These are phyloP conservation scores for Petunia axillaris DNA, from an alignment of 257 asterid genomes.

Conservation along the genomic window DNA sequence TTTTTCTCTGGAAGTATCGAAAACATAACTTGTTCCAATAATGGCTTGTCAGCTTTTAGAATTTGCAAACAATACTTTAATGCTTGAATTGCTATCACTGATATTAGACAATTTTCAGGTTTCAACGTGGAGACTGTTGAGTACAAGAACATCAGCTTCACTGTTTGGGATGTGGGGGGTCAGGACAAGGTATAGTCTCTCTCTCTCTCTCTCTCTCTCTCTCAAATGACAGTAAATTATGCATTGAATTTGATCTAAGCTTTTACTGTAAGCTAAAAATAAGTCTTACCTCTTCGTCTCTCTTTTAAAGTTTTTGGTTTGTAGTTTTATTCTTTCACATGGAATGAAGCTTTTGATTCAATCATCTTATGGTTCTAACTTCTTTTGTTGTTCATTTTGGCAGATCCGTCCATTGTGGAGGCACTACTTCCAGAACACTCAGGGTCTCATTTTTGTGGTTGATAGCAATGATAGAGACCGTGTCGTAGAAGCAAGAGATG, in stretches of 20 bases:
- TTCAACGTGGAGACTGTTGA: slow-evolving; percentile 91
- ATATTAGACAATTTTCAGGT: slow-evolving; percentile 46
- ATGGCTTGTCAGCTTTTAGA: not conserved
- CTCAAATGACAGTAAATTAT: not conserved
- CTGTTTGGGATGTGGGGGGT: slow-evolving; percentile 96
- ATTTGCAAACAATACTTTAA: not conserved
- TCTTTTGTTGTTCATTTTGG: slow-evolving; percentile 24
- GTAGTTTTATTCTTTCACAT: not conserved
- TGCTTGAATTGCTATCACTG: not conserved
- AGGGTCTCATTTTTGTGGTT: slow-evolving; percentile 88
- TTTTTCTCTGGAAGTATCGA: not conserved
- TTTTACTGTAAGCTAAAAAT: not conserved
- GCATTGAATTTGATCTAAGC: not conserved
- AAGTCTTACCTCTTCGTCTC: not conserved
- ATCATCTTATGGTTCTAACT: slow-evolving; percentile 13
- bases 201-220: not conserved
- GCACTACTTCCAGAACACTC: slow-evolving; percentile 94
- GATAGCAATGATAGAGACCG: slow-evolving; percentile 94
- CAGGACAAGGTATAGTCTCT: slow-evolving; percentile 71
- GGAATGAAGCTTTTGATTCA: not conserved
- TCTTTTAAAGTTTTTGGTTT: not conserved
- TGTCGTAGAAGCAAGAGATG: slow-evolving; percentile 88
- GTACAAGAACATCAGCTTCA: slow-evolving; percentile 90
- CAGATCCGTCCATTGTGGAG: slow-evolving; percentile 98
- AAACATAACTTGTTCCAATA: not conserved